Evolutionary conservation across 495 filamentous ascomycete species (phyloP).

Genomic region (Daldinia concentrica): DNA sequence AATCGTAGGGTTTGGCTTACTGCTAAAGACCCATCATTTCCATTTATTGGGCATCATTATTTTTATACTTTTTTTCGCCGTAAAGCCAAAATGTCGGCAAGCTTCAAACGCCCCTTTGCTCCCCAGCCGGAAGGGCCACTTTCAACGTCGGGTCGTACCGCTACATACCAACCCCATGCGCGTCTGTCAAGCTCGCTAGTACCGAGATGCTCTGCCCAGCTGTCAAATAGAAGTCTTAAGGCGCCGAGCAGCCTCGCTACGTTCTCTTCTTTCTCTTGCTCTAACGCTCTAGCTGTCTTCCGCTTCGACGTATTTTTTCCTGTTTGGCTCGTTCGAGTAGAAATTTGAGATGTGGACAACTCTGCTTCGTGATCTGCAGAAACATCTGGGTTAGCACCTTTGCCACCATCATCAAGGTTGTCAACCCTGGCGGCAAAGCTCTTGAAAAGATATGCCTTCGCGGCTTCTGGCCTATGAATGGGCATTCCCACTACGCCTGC

Average conservation of each 20-base stretch:
- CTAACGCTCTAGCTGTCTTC: conserved; percentile 55
- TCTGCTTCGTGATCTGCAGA: background rate
- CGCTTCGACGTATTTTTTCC: conserved; percentile 44
- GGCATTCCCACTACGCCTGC: conserved; percentile 61
- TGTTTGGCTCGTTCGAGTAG: background rate
- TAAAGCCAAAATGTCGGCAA: conserved; percentile 72
- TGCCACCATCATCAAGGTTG: background rate
- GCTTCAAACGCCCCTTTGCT: conserved; percentile 73
- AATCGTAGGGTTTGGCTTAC: background rate
- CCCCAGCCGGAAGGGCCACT: conserved; percentile 80
- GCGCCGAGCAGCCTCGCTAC: conserved; percentile 71
- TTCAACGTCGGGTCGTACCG: conserved; percentile 76
- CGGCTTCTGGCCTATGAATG: conserved; percentile 72
- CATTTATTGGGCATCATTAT: background rate
- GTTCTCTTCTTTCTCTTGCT: conserved; percentile 70
- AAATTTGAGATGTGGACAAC: conserved; percentile 4
- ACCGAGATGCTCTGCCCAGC: conserved; percentile 69
- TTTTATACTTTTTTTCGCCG: conserved; percentile 52
- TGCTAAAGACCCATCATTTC: background rate
- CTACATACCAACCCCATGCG: conserved; percentile 83
- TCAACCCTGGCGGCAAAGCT: conserved; percentile 60
- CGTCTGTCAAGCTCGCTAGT: conserved; percentile 72
- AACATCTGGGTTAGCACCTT: conserved; percentile 1
- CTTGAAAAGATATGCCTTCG: conserved; percentile 67
- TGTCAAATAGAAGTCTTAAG: conserved; percentile 72